Evolutionary conservation across 2,329 filamentous ascomycete species (phyloP), one percentile per base, ranked within the genome.

Genomic region (Chaetomium sp.): DNA sequence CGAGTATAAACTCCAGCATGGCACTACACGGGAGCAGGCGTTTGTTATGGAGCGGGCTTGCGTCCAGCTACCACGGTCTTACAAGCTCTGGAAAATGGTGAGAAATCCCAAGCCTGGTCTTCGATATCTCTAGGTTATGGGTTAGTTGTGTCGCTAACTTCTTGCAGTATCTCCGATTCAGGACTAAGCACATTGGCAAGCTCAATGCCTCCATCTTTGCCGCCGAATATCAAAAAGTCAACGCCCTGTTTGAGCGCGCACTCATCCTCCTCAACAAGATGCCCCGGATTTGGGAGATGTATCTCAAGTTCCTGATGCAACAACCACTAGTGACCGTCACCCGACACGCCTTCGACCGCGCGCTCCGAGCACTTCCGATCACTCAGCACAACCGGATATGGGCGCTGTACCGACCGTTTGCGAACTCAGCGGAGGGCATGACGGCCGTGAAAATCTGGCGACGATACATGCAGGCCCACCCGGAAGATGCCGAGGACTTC

Each of bases 201-300:
- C 83, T 92, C 64, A 97, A 96, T 70, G 85, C 92, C 10, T 88
- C 89, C 54, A 80, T 85, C 55, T 90, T 88, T 70, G 83, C 84
- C 52, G 75, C 81, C 57, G 91, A 99, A 68, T 97, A 87, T 72
- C 81, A 85, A 68, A 99, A 97, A 72, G 91, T 97, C 69, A 99
- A 99, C 70, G 81, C 89, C 53, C 82, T 97, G 42, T 99, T 96
- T 69, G 94, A 99, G 74, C 83, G 89, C 64, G 91, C 94, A 3
- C 76, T 99, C 51, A 89, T 96, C 56, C 79, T 99, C 42, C 81
- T 99, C 59, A 96, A 99, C 75, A 99, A 99, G 75, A 99, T 99
- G 94, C 94, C 95, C 32, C 83, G 85, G 63, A 94, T 99, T 68
- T 99, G 94, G 95, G 91, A 96, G 70, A 89, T 97, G 85, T 99